Evolutionary conservation across 129 eudicot genomes (phyloP).

Genomic region (Pulicaria dysenterica): DNA sequence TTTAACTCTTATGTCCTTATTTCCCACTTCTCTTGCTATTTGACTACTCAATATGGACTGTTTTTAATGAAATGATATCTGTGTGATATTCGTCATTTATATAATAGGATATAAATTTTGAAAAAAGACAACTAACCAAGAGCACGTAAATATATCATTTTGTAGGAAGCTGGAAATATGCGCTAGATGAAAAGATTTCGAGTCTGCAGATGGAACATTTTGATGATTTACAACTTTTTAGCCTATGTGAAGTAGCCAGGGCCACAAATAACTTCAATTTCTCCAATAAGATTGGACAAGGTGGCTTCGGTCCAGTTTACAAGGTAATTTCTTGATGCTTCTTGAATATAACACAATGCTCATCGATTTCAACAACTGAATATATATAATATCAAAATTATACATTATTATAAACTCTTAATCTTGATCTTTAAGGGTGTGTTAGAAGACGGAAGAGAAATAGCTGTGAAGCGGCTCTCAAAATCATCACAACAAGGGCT

Average conservation of each 20-base stretch:
- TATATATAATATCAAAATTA: no score
- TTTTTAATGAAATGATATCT: no score
- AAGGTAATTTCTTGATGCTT: constrained; percentile 9
- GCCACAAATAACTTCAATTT: constrained; percentile 16
- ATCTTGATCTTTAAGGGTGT: constrained; percentile 19
- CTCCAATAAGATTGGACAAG: constrained; percentile 26
- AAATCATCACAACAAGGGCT: constrained; percentile 27
- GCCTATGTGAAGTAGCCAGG: constrained; percentile 4
- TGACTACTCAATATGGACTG: no score
- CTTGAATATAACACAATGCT: not conserved
- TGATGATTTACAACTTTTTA: constrained; percentile 17
- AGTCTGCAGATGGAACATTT: not conserved
- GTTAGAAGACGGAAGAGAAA: constrained; percentile 28
- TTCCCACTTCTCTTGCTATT: no score
- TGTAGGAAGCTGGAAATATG: not conserved
- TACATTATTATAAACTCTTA: not conserved
- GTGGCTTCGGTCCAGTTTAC: constrained; percentile 33
- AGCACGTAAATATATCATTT: not conserved
- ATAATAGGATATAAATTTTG: not conserved
- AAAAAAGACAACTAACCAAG: not conserved
- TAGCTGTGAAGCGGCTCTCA: constrained; percentile 32
- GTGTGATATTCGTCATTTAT: not conserved
- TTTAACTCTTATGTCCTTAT: no score
- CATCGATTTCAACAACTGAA: not conserved
- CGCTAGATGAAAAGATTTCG: not conserved